Percentiles rank a stretch among this genome's conserved stretches.
Conservation (phyloP, 148 eudicot genomes). For the Fagopyrum esculentum region DNA sequence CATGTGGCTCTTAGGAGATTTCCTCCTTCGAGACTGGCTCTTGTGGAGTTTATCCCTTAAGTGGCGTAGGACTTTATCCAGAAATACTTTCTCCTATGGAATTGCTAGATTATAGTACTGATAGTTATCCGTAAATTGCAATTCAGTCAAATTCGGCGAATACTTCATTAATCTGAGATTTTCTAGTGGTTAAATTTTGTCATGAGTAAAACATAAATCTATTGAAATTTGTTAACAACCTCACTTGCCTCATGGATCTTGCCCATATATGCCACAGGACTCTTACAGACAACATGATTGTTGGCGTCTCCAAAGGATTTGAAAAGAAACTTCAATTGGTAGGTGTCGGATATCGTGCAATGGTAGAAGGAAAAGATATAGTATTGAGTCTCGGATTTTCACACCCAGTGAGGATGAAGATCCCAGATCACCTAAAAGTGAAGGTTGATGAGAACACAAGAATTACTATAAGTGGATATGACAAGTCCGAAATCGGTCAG, state of each 20-base stretch:
- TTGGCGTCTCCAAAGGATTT: slow-evolving; percentile 87
- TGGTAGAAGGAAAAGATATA: slow-evolving; percentile 65
- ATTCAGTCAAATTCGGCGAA: neutral
- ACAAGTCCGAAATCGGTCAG: slow-evolving; percentile 74
- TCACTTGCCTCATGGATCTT: slow-evolving; percentile 3
- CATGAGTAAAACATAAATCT: neutral
- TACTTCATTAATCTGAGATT: neutral
- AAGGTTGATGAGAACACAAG: slow-evolving; percentile 83
- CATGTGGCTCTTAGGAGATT: too few species aligned
- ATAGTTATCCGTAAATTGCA: neutral
- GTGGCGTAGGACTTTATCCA: too few species aligned
- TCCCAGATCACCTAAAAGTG: slow-evolving; percentile 54
- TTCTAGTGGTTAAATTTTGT: neutral
- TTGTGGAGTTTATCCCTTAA: too few species aligned
- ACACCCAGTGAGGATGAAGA: slow-evolving; percentile 73
- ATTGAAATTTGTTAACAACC: neutral
- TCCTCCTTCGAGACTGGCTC: too few species aligned
- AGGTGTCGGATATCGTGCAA: slow-evolving; percentile 93
- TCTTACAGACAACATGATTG: slow-evolving; percentile 83
- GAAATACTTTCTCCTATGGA: too few species aligned
- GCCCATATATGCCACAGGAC: slow-evolving; percentile 45
- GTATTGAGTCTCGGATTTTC: slow-evolving; percentile 83
- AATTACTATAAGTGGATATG: slow-evolving; percentile 65
- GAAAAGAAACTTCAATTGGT: slow-evolving; percentile 78
- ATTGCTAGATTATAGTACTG: too few species aligned